These are phyloP conservation scores for Yamadazyma taylorii DNA, from an alignment of 1,139 yeast genomes.

Conservation along the genomic window DNA sequence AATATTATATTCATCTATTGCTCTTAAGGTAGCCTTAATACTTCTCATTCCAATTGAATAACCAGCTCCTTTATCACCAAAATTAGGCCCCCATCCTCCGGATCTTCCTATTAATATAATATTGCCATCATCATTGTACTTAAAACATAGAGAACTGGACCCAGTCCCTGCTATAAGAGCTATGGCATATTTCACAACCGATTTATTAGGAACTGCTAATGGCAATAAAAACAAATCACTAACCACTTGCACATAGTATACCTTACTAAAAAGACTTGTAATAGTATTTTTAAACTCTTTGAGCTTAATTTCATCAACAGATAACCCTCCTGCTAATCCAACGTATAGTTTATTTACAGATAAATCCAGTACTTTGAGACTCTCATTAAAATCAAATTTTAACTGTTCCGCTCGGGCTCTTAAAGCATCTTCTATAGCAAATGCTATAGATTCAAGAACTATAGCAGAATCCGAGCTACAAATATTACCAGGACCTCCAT, in stretches of 20 bases:
- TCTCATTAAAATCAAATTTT: not conserved
- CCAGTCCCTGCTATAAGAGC: constrained; percentile 11
- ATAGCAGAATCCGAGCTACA: constrained; percentile 1
- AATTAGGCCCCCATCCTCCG: constrained; percentile 10
- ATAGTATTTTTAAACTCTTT: not conserved
- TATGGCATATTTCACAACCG: constrained; percentile 3
- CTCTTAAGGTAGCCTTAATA: constrained; percentile 6
- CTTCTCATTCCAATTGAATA: constrained; percentile 8
- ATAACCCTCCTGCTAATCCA: constrained; percentile 9
- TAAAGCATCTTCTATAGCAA: constrained; percentile 7
- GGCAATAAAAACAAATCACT: constrained; percentile 9
- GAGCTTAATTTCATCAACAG: constrained; percentile 3
- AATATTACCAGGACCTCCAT: constrained; percentile 6
- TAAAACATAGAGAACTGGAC: constrained; percentile 8
- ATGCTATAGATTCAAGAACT: constrained; percentile 4
- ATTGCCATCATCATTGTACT: not conserved
- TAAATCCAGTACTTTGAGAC: not conserved
- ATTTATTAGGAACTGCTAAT: constrained; percentile 1
- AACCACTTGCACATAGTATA: constrained; percentile 2
- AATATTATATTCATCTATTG: constrained; percentile 5
- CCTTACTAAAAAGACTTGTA: not conserved
- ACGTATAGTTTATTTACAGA: constrained; percentile 1
- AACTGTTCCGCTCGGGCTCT: not conserved
- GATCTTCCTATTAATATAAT: constrained; percentile 7
- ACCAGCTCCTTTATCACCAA: constrained; percentile 12